Conservation (phyloP, 2,329 filamentous ascomycete species). For the Rhynchosporium agropyri region DNA sequence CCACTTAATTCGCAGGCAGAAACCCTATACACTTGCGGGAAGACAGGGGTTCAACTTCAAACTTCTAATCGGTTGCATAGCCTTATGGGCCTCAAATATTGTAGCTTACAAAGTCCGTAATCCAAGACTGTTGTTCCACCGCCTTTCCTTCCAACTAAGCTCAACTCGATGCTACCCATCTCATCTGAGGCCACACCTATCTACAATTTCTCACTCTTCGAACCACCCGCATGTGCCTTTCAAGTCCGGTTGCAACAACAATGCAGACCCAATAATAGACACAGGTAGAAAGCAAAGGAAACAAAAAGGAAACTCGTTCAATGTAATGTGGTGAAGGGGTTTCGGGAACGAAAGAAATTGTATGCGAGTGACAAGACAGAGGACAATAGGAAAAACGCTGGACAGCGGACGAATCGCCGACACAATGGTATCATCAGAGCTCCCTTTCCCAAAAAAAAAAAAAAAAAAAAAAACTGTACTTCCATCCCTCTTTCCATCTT, state of each 20-base stretch:
- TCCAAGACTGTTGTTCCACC: slow-evolving; percentile 16
- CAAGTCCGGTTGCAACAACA: slow-evolving; percentile 13
- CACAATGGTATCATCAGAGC: slow-evolving; percentile 34
- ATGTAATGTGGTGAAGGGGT: slow-evolving; percentile 20
- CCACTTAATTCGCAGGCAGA: background rate
- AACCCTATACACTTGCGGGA: slow-evolving; percentile 1
- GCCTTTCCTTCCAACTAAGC: background rate
- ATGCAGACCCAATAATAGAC: slow-evolving; percentile 12
- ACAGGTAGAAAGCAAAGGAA: slow-evolving; percentile 11
- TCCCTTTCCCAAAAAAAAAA: slow-evolving; percentile 8
- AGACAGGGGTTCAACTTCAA: slow-evolving; percentile 11
- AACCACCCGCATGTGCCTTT: background rate
- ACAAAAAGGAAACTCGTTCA: slow-evolving; percentile 25
- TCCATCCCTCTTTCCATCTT: background rate
- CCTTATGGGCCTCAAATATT: slow-evolving; percentile 13
- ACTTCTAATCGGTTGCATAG: slow-evolving; percentile 3
- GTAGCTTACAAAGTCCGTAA: slow-evolving; percentile 20
- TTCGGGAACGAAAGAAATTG: slow-evolving; percentile 22
- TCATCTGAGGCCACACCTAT: slow-evolving; percentile 16
- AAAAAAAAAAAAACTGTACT: background rate
- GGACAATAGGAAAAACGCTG: slow-evolving; percentile 20
- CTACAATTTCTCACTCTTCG: slow-evolving; percentile 24
- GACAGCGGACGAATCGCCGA: slow-evolving; percentile 24
- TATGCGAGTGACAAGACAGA: slow-evolving; percentile 21
- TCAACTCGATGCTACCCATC: background rate